Conservation (phyloP, 78 protist species). For the Chrysochromulina tobinii region DNA sequence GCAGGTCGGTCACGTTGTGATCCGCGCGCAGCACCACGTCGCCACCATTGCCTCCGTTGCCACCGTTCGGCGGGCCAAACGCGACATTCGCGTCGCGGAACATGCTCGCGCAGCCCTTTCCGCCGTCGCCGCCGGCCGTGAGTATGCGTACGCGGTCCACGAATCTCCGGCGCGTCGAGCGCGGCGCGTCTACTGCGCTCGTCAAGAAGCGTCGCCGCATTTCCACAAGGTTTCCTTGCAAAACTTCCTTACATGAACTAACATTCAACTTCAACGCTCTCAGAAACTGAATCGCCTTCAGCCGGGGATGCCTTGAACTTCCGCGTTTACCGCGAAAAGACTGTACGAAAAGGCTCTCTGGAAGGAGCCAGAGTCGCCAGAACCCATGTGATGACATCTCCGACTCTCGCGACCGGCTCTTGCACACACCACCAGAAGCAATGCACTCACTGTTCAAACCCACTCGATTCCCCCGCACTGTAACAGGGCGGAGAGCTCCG, state of each 20-base stretch:
- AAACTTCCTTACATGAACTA: too few species aligned
- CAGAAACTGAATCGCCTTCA: too few species aligned
- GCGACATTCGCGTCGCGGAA: background rate
- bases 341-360: too few species aligned
- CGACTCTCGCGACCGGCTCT: background rate
- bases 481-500: too few species aligned
- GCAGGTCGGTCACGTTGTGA: background rate
- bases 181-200: too few species aligned
- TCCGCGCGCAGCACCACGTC: background rate
- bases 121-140: slow-evolving; percentile 21
- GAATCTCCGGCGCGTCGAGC: background rate
- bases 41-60: slow-evolving; percentile 14
- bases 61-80: slow-evolving; percentile 28
- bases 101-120: background rate
- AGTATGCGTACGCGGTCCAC: slow-evolving; percentile 1
- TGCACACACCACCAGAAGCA: background rate
- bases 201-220: too few species aligned
- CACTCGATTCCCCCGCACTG: background rate
- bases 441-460: background rate
- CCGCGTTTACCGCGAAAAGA: too few species aligned
- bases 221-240: too few species aligned
- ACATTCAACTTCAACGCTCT: too few species aligned
- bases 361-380: too few species aligned
- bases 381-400: too few species aligned
- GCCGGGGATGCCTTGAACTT: too few species aligned